These are phyloP conservation scores for Mycena polygramma DNA, from an alignment of 768 basidiomycete species.

Conservation along the genomic window DNA sequence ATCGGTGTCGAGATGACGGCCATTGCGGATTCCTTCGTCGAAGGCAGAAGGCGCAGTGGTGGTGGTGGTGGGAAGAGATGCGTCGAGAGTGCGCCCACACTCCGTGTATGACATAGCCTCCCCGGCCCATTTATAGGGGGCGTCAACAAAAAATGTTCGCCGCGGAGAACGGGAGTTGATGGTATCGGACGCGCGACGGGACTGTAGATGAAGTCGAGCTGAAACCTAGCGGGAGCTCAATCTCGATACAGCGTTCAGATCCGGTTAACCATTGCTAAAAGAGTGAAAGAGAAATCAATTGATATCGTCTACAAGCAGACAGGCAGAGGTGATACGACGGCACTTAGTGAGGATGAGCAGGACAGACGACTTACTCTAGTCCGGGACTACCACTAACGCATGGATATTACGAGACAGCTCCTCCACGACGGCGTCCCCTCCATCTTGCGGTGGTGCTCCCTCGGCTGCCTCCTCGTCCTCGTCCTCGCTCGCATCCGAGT, in stretches of 20 bases:
- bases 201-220: not conserved
- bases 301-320: not conserved
- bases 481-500: conserved; percentile 39
- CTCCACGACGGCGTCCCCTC: conserved; percentile 16
- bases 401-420: conserved; percentile 18
- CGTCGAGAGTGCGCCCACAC: not conserved
- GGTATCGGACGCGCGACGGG: no score
- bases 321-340: not conserved
- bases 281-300: not conserved
- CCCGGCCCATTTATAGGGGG: not conserved
- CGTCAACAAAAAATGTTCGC: not conserved
- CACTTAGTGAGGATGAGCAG: not conserved
- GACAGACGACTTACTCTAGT: conserved; percentile 1
- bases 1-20: conserved; percentile 68
- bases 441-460: not conserved
- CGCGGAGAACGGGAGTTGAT: no score
- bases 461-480: conserved; percentile 2
- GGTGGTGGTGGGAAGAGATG: not conserved
- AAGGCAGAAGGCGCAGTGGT: not conserved
- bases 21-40: conserved; percentile 40
- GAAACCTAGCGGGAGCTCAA: no score
- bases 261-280: no score
- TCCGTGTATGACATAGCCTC: not conserved
- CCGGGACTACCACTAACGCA: conserved; percentile 13
- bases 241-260: no score